phyloP scores from a whole-genome alignment of 2,329 filamentous ascomycete genomes.

The Graphilbum ipis-grandicollis region DNA sequence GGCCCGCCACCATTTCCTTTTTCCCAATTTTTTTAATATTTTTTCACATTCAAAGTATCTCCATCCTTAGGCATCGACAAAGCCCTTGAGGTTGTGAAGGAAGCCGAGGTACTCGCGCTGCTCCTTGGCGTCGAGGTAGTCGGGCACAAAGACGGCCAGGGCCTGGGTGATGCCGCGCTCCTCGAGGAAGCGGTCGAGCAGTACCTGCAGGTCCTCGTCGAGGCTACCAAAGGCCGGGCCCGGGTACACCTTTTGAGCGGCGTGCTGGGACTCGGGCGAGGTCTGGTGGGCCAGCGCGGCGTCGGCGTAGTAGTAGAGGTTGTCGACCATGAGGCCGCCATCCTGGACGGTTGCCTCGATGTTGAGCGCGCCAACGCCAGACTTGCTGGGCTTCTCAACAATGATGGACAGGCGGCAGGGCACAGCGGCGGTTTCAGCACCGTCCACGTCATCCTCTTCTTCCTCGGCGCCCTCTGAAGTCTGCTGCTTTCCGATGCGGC shows the following conservation, averaged over 20 bases:
- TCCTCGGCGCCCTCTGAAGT: slow-evolving; percentile 19
- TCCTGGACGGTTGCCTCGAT: slow-evolving; percentile 79
- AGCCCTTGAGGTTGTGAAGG: slow-evolving; percentile 74
- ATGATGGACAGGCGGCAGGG: slow-evolving; percentile 74
- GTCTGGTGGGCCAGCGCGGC: slow-evolving; percentile 60
- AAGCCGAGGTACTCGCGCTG: slow-evolving; percentile 90
- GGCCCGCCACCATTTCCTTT: not conserved
- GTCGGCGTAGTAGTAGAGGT: slow-evolving; percentile 75
- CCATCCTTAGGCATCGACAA: slow-evolving; percentile 48
- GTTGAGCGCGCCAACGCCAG: slow-evolving; percentile 49
- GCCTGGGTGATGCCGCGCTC: slow-evolving; percentile 81
- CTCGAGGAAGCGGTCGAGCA: slow-evolving; percentile 86
- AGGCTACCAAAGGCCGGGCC: slow-evolving; percentile 88
- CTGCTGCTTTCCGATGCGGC: slow-evolving; percentile 31
- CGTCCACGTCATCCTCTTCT: slow-evolving; percentile 35
- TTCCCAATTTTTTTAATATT: not conserved
- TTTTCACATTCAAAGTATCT: not conserved
- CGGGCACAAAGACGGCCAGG: slow-evolving; percentile 78
- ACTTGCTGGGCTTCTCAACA: slow-evolving; percentile 67
- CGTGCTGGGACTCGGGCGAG: slow-evolving; percentile 60
- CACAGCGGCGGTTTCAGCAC: slow-evolving; percentile 35
- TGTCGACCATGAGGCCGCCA: slow-evolving; percentile 73
- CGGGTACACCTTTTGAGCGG: slow-evolving; percentile 63
- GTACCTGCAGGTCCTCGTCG: slow-evolving; percentile 84
- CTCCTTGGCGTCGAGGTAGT: slow-evolving; percentile 97